These are phyloP conservation scores for Rhynchospora pubera DNA, from an alignment of 176 grass and related monocot species.

Conservation along the genomic window DNA sequence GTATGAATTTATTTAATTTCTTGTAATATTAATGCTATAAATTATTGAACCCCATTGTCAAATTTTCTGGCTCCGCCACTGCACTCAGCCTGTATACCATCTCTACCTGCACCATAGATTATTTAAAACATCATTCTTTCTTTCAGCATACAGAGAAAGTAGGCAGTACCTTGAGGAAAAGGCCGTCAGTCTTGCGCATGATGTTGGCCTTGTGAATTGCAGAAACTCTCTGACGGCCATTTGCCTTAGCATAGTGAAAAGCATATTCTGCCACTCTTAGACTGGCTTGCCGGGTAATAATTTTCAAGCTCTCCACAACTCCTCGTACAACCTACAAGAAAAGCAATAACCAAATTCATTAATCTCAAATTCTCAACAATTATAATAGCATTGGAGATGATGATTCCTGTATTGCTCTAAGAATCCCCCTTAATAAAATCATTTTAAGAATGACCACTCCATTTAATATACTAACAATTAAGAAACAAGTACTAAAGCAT, in stretches of 20 bases:
- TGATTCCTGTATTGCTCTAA: not conserved
- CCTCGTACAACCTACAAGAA: constrained; percentile 78
- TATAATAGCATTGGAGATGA: not conserved
- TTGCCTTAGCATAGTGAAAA: constrained; percentile 87
- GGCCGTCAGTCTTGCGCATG: constrained; percentile 98
- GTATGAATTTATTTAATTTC: too few species aligned
- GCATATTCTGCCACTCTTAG: constrained; percentile 98
- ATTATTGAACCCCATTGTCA: too few species aligned
- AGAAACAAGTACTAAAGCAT: not conserved
- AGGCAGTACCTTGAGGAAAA: constrained; percentile 78
- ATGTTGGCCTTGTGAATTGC: constrained; percentile 99
- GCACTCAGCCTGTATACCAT: not conserved
- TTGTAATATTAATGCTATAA: too few species aligned
- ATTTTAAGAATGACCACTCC: not conserved
- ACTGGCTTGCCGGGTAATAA: constrained; percentile 94
- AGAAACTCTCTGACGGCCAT: constrained; percentile 78
- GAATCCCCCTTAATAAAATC: not conserved
- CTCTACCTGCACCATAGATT: not conserved
- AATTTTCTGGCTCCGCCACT: too few species aligned
- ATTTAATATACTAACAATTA: not conserved
- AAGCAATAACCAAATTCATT: not conserved
- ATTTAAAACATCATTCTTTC: not conserved
- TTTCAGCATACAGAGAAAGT: not conserved
- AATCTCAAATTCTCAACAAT: not conserved
- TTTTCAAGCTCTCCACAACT: constrained; percentile 99